Conservation (phyloP, 129 eudicot genomes). For the Lactuca saligna region DNA sequence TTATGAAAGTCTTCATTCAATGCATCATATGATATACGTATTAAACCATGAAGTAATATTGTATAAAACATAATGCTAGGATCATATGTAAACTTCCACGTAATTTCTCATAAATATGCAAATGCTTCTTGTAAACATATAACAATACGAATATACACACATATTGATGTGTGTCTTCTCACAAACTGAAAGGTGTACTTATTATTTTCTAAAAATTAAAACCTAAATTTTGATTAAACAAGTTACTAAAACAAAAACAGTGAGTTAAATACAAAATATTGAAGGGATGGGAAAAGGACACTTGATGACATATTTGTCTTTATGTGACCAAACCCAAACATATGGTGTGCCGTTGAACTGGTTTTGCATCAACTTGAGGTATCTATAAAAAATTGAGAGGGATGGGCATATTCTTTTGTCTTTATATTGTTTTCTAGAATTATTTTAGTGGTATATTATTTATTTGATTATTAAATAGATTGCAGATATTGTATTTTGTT, state of each 20-base stretch:
- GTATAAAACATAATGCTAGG: background rate
- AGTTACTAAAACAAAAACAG: background rate
- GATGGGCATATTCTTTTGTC: background rate
- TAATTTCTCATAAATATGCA: no score
- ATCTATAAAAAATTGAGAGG: constrained; percentile 8
- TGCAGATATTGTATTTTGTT: background rate
- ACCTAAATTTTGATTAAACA: background rate
- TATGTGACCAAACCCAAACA: constrained; percentile 15
- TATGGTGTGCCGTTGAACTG: constrained; percentile 17
- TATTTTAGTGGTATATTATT: background rate
- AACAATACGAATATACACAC: no score
- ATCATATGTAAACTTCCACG: no score
- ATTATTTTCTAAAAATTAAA: no score
- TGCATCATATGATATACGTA: no score
- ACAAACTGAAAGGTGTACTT: no score
- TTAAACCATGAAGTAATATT: background rate
- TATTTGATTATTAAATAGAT: constrained; percentile 1
- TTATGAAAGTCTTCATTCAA: no score
- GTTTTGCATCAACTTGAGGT: constrained; percentile 6
- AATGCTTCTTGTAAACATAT: no score
- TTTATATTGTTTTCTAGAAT: background rate
- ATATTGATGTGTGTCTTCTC: no score
- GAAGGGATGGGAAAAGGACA: constrained; percentile 12
- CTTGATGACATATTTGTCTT: constrained; percentile 20
- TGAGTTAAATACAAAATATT: background rate